Evolutionary conservation across 768 basidiomycete species (phyloP), one percentile per base, ranked within the genome.

Genomic region (Suillus ampliporus): DNA sequence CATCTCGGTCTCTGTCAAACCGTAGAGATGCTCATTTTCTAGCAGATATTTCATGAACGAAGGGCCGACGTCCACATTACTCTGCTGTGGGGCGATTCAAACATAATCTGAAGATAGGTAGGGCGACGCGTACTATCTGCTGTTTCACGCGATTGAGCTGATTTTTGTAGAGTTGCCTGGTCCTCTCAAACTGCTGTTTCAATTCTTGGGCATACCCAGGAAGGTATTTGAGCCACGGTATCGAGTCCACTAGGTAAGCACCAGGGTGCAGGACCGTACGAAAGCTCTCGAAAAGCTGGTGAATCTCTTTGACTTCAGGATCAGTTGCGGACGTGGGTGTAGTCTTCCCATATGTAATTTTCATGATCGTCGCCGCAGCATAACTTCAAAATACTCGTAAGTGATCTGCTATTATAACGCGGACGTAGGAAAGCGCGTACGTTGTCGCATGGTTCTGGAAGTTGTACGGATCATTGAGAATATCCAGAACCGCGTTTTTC

Each of bases 191-290:
- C 13, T 83, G 83, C 2, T 77, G 75, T 60, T 79, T 78, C 8
- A 89, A 76, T 68, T 86, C 82, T 19, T 78, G 77, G 1, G 86
- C 77, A 67, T 88, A 88, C n/a, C 84, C 85, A 1, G 89, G 88
- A 19, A 90, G 67, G 65, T 83, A 86, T 21, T 60, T 64, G 21
- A 80, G 66, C 47, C 76, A 53, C 0, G 79, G 79, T 57, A 71
- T 72, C 17, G 65, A 67, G 56, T 81, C 77, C 9, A 79, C 78
- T 10, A 64, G 60, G 54, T 75, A 76, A 9, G 72, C 65, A 2
- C 79, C 77, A 0, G 76, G 77, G 1, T 65, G 62, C 9, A 77
- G 53, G 1, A 65, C 69, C 3, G 40, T 34, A 26, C 72, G 65
- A 5, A 78, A 62, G 17, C 70, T 65, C 10, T 51, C 50, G n/a